A percentile compares a stretch with the other conserved stretches of the same genome.
These are phyloP conservation scores for Colletotrichum lindemuthianum DNA, from an alignment of 2,329 filamentous ascomycete genomes.

Conservation along the genomic window DNA sequence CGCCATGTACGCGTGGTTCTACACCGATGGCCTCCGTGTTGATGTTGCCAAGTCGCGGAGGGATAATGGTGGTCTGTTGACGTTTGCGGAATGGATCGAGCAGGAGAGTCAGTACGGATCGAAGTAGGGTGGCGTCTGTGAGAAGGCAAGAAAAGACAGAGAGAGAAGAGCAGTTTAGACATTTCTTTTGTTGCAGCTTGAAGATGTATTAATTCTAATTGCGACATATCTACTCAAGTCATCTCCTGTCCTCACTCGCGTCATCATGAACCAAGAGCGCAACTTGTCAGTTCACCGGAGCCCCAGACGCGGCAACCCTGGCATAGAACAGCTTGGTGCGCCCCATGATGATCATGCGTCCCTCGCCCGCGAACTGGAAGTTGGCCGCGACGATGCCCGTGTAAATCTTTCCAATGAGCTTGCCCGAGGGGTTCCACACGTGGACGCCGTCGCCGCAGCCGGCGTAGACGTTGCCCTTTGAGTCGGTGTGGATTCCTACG, in stretches of 20 bases:
- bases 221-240: not conserved
- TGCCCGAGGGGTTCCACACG: slow-evolving; percentile 57
- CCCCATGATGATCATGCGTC: slow-evolving; percentile 48
- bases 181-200: too few species aligned
- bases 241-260: not conserved
- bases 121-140: too few species aligned
- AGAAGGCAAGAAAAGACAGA: too few species aligned
- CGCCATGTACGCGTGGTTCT: slow-evolving; percentile 8
- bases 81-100: slow-evolving; percentile 5
- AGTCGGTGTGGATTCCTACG: slow-evolving; percentile 59
- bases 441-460: slow-evolving; percentile 60
- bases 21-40: not conserved
- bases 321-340: slow-evolving; percentile 49
- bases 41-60: not conserved
- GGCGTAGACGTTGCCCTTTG: slow-evolving; percentile 64
- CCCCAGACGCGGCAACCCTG: slow-evolving; percentile 39
- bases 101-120: not conserved
- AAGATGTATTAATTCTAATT: too few species aligned
- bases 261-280: not conserved
- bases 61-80: not conserved
- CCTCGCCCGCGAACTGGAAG: slow-evolving; percentile 55
- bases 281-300: not conserved
- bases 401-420: slow-evolving; percentile 66
- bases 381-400: slow-evolving; percentile 56
- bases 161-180: too few species aligned